Evolutionary conservation across 192 early-diverging fungal species (phyloP).

Genomic region (Mortierella alpina): DNA sequence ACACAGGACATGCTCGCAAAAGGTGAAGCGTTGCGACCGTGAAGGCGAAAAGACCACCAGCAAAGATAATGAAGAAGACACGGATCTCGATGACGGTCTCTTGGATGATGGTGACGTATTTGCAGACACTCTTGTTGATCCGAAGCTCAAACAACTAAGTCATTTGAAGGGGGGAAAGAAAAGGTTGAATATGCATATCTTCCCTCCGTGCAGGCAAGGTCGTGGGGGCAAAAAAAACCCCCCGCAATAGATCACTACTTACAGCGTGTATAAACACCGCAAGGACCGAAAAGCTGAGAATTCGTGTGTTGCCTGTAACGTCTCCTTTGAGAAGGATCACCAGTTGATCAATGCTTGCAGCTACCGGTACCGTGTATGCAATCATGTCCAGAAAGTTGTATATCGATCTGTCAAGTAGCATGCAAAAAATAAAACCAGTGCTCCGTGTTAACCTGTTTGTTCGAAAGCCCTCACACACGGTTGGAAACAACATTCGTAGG

Average conservation of each 20-base stretch:
- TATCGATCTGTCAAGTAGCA: conserved; percentile 1
- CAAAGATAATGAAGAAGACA: conserved; percentile 19
- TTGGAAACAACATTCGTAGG: background rate
- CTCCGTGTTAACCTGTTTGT: background rate
- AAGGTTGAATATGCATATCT: background rate
- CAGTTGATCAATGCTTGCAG: conserved; percentile 17
- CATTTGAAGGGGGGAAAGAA: background rate
- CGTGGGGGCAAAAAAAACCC: background rate
- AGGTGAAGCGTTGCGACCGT: conserved; percentile 4
- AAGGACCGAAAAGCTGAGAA: conserved; percentile 20
- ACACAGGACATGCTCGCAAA: background rate
- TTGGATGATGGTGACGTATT: conserved; percentile 13
- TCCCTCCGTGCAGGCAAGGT: background rate
- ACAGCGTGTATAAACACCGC: conserved; percentile 20
- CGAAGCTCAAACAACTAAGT: conserved; percentile 13
- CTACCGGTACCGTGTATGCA: conserved; percentile 6
- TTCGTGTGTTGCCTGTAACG: background rate
- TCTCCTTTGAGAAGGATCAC: background rate
- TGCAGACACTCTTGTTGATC: conserved; percentile 11
- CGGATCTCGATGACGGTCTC: conserved; percentile 5
- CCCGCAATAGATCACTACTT: background rate
- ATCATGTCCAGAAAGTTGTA: conserved; percentile 19
- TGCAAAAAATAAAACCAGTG: background rate
- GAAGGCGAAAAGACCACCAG: background rate
- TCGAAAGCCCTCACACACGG: background rate